Conservation (phyloP, 2,329 filamentous ascomycete species). For the Neopestalotiopsis sp. region DNA sequence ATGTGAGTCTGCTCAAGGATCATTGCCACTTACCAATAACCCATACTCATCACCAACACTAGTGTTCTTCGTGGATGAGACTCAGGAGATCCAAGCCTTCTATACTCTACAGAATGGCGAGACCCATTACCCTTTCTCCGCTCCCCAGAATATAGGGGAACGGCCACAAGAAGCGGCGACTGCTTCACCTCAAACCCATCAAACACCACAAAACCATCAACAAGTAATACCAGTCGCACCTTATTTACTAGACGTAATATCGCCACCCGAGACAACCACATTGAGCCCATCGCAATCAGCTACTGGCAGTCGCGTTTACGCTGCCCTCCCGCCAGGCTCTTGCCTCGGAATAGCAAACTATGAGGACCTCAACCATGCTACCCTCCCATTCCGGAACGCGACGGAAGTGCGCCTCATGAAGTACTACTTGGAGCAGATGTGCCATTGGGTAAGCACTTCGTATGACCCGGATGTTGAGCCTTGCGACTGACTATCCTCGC, state of each 20-base stretch:
- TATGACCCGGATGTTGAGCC: neutral
- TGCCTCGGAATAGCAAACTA: neutral
- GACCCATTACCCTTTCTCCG: slow-evolving; percentile 5
- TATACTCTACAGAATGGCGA: slow-evolving; percentile 6
- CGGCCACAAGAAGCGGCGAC: neutral
- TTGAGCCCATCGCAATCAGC: neutral
- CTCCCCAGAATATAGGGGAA: neutral
- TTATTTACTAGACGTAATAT: neutral
- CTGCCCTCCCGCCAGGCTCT: neutral
- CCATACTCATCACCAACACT: neutral
- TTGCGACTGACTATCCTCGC: too few relatives aligned
- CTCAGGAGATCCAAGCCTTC: slow-evolving; percentile 8
- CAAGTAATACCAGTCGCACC: neutral
- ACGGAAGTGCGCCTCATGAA: slow-evolving; percentile 13
- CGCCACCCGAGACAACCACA: neutral
- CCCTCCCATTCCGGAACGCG: slow-evolving; percentile 1
- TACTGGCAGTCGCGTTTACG: neutral
- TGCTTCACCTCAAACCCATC: neutral
- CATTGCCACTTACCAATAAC: neutral
- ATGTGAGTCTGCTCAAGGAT: neutral
- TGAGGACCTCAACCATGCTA: neutral
- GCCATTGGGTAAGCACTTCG: slow-evolving; percentile 7
- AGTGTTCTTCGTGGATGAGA: slow-evolving; percentile 16
- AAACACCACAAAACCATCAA: neutral
- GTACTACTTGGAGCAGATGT: slow-evolving; percentile 15